These are phyloP conservation scores for Papiliotrema terrestris DNA, from an alignment of 1,284 basidiomycete species.

Conservation along the genomic window DNA sequence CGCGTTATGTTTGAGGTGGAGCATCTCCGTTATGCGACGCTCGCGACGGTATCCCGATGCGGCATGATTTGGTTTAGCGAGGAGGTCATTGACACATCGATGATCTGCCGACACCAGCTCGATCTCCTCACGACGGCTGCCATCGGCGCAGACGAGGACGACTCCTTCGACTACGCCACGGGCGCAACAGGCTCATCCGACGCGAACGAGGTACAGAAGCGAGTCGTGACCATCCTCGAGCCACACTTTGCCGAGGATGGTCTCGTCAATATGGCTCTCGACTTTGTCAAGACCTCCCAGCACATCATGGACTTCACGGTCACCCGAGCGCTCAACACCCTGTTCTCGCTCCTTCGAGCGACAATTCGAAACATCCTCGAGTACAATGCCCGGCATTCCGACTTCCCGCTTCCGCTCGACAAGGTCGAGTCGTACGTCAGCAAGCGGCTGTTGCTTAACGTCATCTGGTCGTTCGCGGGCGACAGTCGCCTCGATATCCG, in stretches of 20 bases:
- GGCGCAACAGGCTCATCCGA: constrained; percentile 35
- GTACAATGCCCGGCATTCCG: constrained; percentile 90
- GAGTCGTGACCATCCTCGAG: constrained; percentile 72
- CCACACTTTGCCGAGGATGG: constrained; percentile 79
- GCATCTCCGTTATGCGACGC: constrained; percentile 92
- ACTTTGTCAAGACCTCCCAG: constrained; percentile 74
- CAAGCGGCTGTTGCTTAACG: constrained; percentile 83
- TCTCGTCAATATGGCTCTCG: constrained; percentile 73
- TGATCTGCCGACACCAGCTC: constrained; percentile 91
- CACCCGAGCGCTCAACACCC: constrained; percentile 86
- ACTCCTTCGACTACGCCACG: constrained; percentile 56
- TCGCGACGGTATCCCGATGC: constrained; percentile 98
- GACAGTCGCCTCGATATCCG: constrained; percentile 88
- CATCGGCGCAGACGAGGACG: constrained; percentile 90
- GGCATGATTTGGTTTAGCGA: constrained; percentile 99
- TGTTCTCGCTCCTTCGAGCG: constrained; percentile 97
- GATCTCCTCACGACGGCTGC: constrained; percentile 69
- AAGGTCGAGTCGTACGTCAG: constrained; percentile 85
- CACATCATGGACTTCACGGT: constrained; percentile 99
- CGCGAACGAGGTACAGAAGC: constrained; percentile 63
- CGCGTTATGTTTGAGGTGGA: constrained; percentile 99
- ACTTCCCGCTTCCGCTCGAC: constrained; percentile 84
- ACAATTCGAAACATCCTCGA: constrained; percentile 89
- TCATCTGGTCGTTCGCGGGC: constrained; percentile 98
- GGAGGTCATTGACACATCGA: constrained; percentile 81